A percentile compares a stretch with the other conserved stretches of the same genome.
Evolutionary conservation across 257 asterid genomes (phyloP).

Genomic region (Datura wrightii): DNA sequence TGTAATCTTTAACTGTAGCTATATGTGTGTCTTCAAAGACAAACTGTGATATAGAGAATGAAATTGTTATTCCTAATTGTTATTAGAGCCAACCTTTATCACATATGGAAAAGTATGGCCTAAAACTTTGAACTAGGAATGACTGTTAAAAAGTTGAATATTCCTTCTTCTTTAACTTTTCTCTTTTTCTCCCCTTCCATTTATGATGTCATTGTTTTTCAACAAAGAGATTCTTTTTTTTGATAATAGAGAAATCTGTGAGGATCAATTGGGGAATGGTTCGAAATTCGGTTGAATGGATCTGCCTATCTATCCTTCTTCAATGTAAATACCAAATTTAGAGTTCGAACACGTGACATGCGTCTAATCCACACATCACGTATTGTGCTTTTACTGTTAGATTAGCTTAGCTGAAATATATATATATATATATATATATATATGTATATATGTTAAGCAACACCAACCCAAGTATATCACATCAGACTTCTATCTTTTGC

Average conservation of each 20-base stretch:
- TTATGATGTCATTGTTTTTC: neutral
- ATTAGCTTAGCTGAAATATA: too few species aligned
- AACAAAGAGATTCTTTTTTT: neutral
- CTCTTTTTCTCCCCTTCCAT: neutral
- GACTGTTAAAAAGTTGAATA: slow-evolving; percentile 13
- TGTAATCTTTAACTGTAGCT: slow-evolving; percentile 1
- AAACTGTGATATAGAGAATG: neutral
- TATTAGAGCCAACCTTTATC: neutral
- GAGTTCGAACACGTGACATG: neutral
- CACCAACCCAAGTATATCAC: too few species aligned
- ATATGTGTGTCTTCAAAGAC: neutral
- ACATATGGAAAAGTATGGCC: neutral
- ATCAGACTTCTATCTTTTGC: too few species aligned
- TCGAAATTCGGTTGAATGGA: neutral
- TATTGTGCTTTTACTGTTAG: neutral
- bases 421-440: too few species aligned
- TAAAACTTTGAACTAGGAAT: slow-evolving; percentile 4
- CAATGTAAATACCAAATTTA: neutral
- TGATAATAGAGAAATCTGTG: neutral
- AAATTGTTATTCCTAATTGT: neutral
- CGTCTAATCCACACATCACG: neutral
- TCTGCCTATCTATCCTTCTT: neutral
- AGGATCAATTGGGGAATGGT: neutral
- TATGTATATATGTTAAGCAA: too few species aligned
- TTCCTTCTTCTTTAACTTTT: neutral